A percentile compares a stretch with the other conserved stretches of the same genome.
These are phyloP conservation scores for Pythium volutum DNA, from an alignment of 352 stramenopile genomes.

Conservation along the genomic window DNA sequence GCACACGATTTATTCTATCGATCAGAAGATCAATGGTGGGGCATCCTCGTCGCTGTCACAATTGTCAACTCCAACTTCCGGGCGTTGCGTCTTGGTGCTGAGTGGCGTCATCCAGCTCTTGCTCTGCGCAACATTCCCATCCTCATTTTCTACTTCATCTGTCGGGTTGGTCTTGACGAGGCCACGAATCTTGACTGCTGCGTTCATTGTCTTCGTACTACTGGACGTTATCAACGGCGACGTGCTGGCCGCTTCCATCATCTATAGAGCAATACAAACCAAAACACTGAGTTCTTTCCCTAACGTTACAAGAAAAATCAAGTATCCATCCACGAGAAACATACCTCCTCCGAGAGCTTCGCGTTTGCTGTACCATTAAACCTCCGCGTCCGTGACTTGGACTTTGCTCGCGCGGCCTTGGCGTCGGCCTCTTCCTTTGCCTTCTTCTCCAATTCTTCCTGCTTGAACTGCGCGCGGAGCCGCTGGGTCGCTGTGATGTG, in stretches of 20 bases:
- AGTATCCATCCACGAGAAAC: too few relatives aligned
- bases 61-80: conserved; percentile 3
- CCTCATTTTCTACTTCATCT: neutral
- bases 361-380: neutral
- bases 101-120: neutral
- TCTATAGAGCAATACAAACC: neutral
- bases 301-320: neutral
- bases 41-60: conserved; percentile 3
- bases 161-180: conserved; percentile 6
- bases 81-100: neutral
- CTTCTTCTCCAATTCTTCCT: conserved; percentile 29
- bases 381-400: neutral
- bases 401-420: neutral
- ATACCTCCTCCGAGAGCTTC: conserved; percentile 17
- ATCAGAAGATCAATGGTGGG: conserved; percentile 15
- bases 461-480: conserved; percentile 36
- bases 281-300: neutral
- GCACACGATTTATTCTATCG: neutral
- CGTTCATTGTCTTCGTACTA: neutral
- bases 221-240: neutral
- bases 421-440: neutral
- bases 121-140: neutral
- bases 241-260: conserved; percentile 6
- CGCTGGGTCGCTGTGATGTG: conserved; percentile 37
- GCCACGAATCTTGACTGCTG: conserved; percentile 6